phyloP scores from a whole-genome alignment of 2,329 filamentous ascomycete species.

The Fusarium falciforme region DNA sequence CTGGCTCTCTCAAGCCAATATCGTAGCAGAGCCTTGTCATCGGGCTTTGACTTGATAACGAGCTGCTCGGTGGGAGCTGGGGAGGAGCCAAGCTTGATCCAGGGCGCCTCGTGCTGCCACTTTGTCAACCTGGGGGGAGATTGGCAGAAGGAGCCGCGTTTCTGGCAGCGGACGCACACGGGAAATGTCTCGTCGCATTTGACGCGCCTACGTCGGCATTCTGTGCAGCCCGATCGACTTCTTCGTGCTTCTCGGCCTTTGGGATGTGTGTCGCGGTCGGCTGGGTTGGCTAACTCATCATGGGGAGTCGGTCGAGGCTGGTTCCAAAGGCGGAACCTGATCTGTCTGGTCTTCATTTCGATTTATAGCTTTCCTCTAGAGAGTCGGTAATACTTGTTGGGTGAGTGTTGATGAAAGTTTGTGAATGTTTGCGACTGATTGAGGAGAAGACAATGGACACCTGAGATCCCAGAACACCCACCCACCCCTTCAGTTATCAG shows the following conservation, averaged over 20 bases:
- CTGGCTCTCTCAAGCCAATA: neutral
- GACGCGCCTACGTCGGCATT: neutral
- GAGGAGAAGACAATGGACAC: neutral
- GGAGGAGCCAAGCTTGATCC: neutral
- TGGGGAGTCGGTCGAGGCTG: neutral
- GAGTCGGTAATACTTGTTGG: neutral
- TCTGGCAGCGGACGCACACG: neutral
- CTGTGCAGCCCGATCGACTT: neutral
- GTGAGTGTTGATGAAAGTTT: neutral
- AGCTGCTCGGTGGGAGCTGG: neutral
- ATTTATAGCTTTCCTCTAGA: neutral
- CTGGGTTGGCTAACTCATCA: neutral
- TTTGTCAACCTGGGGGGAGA: neutral
- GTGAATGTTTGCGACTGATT: neutral
- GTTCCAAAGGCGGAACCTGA: neutral
- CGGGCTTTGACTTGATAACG: neutral
- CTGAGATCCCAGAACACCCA: neutral
- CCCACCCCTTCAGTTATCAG: neutral
- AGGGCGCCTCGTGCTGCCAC: conserved; percentile 4
- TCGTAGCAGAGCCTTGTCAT: neutral
- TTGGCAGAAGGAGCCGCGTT: neutral
- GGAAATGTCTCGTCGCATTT: conserved; percentile 6
- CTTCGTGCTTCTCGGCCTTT: neutral
- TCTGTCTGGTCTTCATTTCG: neutral
- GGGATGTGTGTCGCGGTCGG: neutral